Evolutionary conservation across 805 yeast species (phyloP), one percentile per base, ranked within the genome.

Genomic region (Candida fluviatilis): DNA sequence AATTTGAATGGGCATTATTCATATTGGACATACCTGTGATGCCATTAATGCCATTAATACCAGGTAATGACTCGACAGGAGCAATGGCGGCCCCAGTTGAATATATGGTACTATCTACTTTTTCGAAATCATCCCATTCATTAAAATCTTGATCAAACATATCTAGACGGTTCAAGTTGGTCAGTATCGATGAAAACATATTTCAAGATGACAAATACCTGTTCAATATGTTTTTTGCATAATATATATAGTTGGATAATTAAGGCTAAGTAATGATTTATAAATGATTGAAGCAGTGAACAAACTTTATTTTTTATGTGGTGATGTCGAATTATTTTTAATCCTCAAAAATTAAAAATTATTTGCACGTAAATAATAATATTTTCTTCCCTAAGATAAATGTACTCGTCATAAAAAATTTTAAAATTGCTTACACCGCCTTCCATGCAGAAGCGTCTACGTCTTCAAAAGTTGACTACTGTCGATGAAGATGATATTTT

Each of bases 61-160:
- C 38, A 5, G 53, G 46, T 4, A 59, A 48, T 2, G 49, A 43
- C 21, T 53, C 52, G 3, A 51, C 54, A 1, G 63, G 57, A 5
- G 38, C 44, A 18, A 26, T 26, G 5, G 15, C 7, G 7, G n/a
- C 24, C 24, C 24, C 29, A 12, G 29, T 26, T 8, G 29, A 26
- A 13, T 26, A 13, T 6, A 26, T 7, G 13, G n/a, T 7, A 26
- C n/a, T 10, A 26, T 26, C 29, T 5, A 26, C n/a, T 12, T 26
- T 26, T 26, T 13, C 29, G n/a, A 26, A 26, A 26, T 26, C 15
- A 26, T 26, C 29, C n/a, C 29, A 26, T 8, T 26, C 29, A 26
- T 26, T 26, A 26, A 12, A 26, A 5, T 26, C 29, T 26, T 26
- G 49, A 33, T 49, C 55, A 34, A 47, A 39, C 52, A 47, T 49